Conservation (phyloP, 345 rosid species). For the Heritiera littoralis region DNA sequence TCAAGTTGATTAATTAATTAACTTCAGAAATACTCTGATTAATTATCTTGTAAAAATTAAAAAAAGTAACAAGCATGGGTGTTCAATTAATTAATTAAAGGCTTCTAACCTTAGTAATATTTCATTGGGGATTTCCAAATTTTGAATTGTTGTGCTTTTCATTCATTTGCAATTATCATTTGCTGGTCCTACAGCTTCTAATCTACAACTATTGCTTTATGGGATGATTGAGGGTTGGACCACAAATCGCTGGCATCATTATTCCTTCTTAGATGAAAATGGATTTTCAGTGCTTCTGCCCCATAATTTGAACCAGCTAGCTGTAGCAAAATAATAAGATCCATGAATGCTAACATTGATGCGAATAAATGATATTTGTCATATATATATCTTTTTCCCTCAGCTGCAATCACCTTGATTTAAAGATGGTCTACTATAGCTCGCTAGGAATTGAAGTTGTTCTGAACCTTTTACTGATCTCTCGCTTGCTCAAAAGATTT, state of each 20-base stretch:
- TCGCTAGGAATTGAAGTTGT: background rate
- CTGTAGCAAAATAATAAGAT: background rate
- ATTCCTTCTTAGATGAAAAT: conserved; percentile 10
- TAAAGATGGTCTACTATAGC: background rate
- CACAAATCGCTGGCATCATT: conserved; percentile 29
- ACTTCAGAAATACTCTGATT: too few relatives aligned
- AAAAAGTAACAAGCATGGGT: too few relatives aligned
- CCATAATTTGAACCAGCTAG: background rate
- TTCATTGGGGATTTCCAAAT: background rate
- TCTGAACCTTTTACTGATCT: background rate
- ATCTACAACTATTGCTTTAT: conserved; percentile 18
- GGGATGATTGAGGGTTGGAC: conserved; percentile 25
- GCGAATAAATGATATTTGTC: background rate
- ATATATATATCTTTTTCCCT: background rate
- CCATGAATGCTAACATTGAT: background rate
- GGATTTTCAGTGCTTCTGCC: background rate
- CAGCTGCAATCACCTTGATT: background rate
- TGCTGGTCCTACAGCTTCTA: conserved; percentile 32
- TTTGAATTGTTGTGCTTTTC: background rate
- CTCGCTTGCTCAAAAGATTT: background rate
- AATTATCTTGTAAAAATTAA: too few relatives aligned
- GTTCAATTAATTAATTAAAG: too few relatives aligned
- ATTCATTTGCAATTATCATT: conserved; percentile 13
- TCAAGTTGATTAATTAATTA: too few relatives aligned
- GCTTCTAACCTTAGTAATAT: too few relatives aligned